Percentiles rank a stretch among this genome's conserved stretches.
phyloP scores from a whole-genome alignment of 176 grass and related monocot genomes.

The Tillandsia fasciculata region DNA sequence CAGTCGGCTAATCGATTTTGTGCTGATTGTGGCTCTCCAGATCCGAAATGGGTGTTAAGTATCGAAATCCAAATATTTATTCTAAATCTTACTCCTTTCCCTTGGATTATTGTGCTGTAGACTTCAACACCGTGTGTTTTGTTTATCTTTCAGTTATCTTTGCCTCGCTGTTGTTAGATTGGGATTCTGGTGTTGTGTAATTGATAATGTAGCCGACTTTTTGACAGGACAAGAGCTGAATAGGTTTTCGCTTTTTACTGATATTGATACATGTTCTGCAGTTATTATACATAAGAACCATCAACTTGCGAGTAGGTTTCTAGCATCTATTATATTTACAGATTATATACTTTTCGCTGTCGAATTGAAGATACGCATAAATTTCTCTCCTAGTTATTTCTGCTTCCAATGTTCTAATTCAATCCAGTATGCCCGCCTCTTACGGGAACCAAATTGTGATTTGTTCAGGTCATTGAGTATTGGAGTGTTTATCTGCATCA shows the following conservation, averaged over 20 bases:
- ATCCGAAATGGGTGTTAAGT: constrained; percentile 99
- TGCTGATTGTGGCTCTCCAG: constrained; percentile 67
- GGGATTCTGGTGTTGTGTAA: too few species aligned
- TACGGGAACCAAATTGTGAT: background rate
- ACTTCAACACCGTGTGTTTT: background rate
- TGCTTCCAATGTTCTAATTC: background rate
- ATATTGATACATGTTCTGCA: too few species aligned
- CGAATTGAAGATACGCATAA: background rate
- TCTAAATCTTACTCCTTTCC: background rate
- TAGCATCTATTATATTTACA: too few species aligned
- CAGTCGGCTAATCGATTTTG: constrained; percentile 59
- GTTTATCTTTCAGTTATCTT: background rate
- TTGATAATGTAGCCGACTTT: too few species aligned
- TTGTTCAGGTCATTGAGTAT: constrained; percentile 57
- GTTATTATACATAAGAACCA: too few species aligned
- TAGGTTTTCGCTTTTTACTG: too few species aligned
- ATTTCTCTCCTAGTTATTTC: background rate
- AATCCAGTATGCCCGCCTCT: background rate
- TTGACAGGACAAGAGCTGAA: too few species aligned
- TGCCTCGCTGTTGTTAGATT: too few species aligned
- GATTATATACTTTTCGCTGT: background rate
- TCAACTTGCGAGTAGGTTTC: too few species aligned
- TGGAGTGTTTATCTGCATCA: constrained; percentile 97
- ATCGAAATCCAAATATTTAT: constrained; percentile 1
- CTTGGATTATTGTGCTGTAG: constrained; percentile 5